Evolutionary conservation across 2,329 filamentous ascomycete genomes (phyloP).

Genomic region (Epichloe gansuensis): DNA sequence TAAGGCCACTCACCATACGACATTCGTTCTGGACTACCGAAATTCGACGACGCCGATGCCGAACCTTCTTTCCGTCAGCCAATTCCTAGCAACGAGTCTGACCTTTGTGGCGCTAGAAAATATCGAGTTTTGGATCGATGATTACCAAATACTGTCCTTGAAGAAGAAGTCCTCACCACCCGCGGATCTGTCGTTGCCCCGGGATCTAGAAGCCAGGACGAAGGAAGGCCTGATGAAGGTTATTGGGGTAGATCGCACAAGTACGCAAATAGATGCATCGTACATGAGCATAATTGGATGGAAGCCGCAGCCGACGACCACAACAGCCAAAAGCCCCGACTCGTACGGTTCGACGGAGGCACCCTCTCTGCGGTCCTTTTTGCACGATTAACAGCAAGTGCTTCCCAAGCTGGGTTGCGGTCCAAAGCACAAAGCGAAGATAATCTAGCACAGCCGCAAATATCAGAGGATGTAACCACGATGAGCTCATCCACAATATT

Average conservation of each 20-base stretch:
- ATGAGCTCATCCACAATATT: conserved; percentile 71
- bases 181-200: conserved; percentile 58
- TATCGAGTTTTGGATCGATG: conserved; percentile 85
- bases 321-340: conserved; percentile 31
- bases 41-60: conserved; percentile 80
- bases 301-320: conserved; percentile 45
- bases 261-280: conserved; percentile 80
- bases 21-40: conserved; percentile 90
- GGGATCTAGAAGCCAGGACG: conserved; percentile 69
- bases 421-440: conserved; percentile 52
- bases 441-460: conserved; percentile 45
- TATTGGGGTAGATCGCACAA: conserved; percentile 65
- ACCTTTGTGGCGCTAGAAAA: conserved; percentile 85
- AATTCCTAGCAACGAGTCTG: conserved; percentile 88
- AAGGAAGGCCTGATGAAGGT: conserved; percentile 85
- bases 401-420: conserved; percentile 36
- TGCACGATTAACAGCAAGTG: conserved; percentile 53
- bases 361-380: conserved; percentile 69
- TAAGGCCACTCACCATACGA: conserved; percentile 59
- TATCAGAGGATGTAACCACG: conserved; percentile 60
- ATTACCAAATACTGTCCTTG: conserved; percentile 67
- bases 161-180: conserved; percentile 79
- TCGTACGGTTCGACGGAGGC: conserved; percentile 35
- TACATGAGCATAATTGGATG: conserved; percentile 85
- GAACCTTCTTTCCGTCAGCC: conserved; percentile 71